A percentile compares a stretch with the other conserved stretches of the same genome.
These are phyloP conservation scores for Coprinellus micaceus DNA, from an alignment of 768 basidiomycete species.

Conservation along the genomic window DNA sequence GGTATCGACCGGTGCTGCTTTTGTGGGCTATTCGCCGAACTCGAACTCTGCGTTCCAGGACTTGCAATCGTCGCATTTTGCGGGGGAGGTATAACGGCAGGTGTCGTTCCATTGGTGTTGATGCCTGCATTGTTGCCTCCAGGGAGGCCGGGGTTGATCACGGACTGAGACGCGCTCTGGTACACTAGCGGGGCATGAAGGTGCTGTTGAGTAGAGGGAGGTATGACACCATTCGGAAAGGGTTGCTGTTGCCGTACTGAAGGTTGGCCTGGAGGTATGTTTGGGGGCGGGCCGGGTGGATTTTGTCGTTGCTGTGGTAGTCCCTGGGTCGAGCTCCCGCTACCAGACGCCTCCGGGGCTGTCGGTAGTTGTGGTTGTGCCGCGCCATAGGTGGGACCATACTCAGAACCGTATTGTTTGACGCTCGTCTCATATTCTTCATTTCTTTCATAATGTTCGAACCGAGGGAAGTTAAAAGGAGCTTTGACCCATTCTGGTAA, in stretches of 20 bases:
- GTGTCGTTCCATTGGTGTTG: slow-evolving; percentile 17
- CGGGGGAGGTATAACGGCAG: slow-evolving; percentile 37
- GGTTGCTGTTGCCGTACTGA: not conserved
- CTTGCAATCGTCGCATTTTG: too few species aligned
- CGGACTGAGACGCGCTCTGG: not conserved
- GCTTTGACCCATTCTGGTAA: not conserved
- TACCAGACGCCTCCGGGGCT: too few species aligned
- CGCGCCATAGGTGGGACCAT: too few species aligned
- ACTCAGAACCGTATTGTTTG: too few species aligned
- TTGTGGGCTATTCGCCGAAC: slow-evolving; percentile 51
- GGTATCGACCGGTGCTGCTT: slow-evolving; percentile 64
- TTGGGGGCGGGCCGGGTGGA: not conserved
- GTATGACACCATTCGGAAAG: slow-evolving; percentile 17
- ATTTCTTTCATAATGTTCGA: too few species aligned
- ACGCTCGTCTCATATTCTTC: too few species aligned
- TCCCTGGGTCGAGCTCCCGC: too few species aligned
- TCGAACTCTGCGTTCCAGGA: too few species aligned
- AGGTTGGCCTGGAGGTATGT: not conserved
- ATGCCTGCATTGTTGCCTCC: slow-evolving; percentile 2
- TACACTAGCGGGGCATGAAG: slow-evolving; percentile 6
- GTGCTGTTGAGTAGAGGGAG: not conserved
- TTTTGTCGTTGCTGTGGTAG: too few species aligned
- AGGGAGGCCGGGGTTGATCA: not conserved
- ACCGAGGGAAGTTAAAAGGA: slow-evolving; percentile 17
- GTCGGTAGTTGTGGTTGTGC: too few species aligned